Evolutionary conservation across 257 asterid species (phyloP), one percentile per base, ranked within the genome.

Genomic region (Gynochthodes officinalis): DNA sequence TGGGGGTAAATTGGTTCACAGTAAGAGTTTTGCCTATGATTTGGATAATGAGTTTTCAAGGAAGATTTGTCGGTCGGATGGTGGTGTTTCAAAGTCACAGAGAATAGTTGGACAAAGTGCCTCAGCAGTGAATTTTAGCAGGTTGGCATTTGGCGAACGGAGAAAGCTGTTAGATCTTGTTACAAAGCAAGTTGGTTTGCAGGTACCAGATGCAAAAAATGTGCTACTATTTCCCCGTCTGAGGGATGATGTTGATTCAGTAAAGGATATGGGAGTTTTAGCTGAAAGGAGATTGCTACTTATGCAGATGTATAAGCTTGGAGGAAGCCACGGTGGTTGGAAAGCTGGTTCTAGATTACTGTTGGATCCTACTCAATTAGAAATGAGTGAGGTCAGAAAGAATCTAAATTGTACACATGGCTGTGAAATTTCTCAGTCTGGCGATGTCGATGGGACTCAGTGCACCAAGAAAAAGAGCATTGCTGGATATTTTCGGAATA

Each of bases 141-240:
- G 94, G 54, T 75, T 92, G 87, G 89, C 92, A 72, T 92, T 88
- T 74, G 96, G 86, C 39, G 98, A 90, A 81, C 83, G 96, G 92
- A 84, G 92, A 80, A 84, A 88, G 80, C 88, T 92, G 48, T 88
- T 92, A 4, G 94, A 88, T 64, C 46, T 78, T 64, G 95, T 92
- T 66, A 89, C 94, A 37, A 71, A 77, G 81, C 89, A 87, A 82
- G 86, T 87, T 61, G 83, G 88, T 25, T 67, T 76, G 73, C 60
- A 46, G 62, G 81, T 87, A 27, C 88, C 90, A 0, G 86, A 84
- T 28, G 48, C 78, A 2, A 81, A 76, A 12, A 85, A 82, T 73
- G 33, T 32, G 61, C 70, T 84, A 4, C 61, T 86, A 58, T 90
- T 90, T 87, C 94, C 96, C 78, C 81, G 81, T 48, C 60, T 64